These are phyloP conservation scores for Trichoderma pleuroti DNA, from an alignment of 2,329 filamentous ascomycete species.

Conservation along the genomic window DNA sequence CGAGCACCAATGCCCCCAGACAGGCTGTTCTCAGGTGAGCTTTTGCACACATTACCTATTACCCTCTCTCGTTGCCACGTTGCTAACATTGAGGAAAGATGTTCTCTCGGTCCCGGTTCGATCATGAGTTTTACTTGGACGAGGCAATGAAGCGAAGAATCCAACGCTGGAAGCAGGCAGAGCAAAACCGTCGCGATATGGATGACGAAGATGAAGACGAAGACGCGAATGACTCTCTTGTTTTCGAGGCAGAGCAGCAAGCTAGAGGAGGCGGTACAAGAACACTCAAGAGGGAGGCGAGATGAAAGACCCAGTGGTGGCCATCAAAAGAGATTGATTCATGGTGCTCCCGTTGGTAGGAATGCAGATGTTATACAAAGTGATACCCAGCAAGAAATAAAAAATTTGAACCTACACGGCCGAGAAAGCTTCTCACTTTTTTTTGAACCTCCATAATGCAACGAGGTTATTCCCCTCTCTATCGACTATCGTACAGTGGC, in stretches of 20 bases:
- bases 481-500: conserved; percentile 3
- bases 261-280: conserved; percentile 20
- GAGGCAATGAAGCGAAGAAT: conserved; percentile 56
- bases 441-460: neutral
- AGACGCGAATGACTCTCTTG: conserved; percentile 25
- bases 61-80: no score
- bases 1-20: conserved; percentile 57
- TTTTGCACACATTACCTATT: neutral
- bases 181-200: conserved; percentile 39
- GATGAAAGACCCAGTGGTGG: neutral
- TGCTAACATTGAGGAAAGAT: conserved; percentile 35
- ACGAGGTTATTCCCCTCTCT: neutral
- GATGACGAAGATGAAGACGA: conserved; percentile 41
- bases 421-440: neutral
- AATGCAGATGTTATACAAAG: neutral
- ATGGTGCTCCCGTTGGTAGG: neutral
- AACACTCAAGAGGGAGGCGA: conserved; percentile 26
- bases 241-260: conserved; percentile 26
- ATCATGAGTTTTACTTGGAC: conserved; percentile 54
- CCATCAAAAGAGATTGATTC: no score
- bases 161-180: conserved; percentile 48
- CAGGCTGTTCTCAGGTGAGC: conserved; percentile 58
- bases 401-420: no score
- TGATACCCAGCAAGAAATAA: conserved; percentile 18
- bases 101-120: conserved; percentile 39